These are phyloP conservation scores for Leptomonas pyrrhocoris DNA, from an alignment of 208 protist species.

Conservation along the genomic window DNA sequence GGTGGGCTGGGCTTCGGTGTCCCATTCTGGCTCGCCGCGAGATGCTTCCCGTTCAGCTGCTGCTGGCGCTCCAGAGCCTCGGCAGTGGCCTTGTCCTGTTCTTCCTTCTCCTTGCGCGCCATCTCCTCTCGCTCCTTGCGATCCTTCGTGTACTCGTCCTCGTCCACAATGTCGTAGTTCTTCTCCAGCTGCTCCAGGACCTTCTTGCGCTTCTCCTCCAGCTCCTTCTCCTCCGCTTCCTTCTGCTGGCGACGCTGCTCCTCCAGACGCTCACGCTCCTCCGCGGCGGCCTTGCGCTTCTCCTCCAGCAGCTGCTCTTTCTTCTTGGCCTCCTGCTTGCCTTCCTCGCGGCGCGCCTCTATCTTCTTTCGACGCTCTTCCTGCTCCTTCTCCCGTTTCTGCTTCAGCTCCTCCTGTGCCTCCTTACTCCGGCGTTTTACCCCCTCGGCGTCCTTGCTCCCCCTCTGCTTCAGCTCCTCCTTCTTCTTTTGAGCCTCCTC, in stretches of 20 bases:
- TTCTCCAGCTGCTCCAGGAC: constrained; percentile 59
- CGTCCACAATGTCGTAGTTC: constrained; percentile 63
- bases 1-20: background rate
- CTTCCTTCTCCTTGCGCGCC: constrained; percentile 39
- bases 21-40: background rate
- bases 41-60: constrained; percentile 24
- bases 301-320: constrained; percentile 39
- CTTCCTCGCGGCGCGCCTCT: constrained; percentile 17
- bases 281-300: constrained; percentile 36
- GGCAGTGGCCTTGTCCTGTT: constrained; percentile 32
- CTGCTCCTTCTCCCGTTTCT: constrained; percentile 25
- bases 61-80: constrained; percentile 24
- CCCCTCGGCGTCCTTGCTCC: constrained; percentile 18
- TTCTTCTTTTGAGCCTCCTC: constrained; percentile 28
- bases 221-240: constrained; percentile 48
- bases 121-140: constrained; percentile 44
- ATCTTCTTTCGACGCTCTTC: constrained; percentile 29
- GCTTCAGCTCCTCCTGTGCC: constrained; percentile 14
- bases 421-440: constrained; percentile 11
- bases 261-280: constrained; percentile 45
- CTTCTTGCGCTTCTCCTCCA: constrained; percentile 51
- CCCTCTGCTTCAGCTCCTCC: constrained; percentile 18
- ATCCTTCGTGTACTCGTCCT: constrained; percentile 42
- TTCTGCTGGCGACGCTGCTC: constrained; percentile 44
- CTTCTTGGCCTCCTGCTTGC: constrained; percentile 30